phyloP scores from a whole-genome alignment of 495 filamentous ascomycete species.

The Talaromyces adpressus region DNA sequence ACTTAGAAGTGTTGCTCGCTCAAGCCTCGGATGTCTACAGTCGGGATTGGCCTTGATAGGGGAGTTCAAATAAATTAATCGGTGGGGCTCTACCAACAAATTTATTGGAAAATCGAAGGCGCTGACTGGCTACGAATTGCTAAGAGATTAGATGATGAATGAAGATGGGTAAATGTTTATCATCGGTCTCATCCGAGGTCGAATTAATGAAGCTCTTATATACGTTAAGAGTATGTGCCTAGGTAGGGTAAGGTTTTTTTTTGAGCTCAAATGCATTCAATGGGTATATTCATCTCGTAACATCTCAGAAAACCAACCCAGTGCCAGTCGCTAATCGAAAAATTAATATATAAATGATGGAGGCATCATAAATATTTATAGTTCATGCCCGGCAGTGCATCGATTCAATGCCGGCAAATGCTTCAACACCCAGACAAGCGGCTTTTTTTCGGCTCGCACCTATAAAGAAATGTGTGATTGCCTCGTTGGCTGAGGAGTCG shows the following conservation, averaged over 20 bases:
- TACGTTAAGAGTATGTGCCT: neutral
- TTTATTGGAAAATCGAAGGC: neutral
- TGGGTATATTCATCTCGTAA: neutral
- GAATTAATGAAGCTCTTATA: too few relatives aligned
- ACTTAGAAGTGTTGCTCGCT: neutral
- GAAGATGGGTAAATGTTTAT: neutral
- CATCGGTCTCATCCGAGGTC: too few relatives aligned
- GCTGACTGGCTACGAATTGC: too few relatives aligned
- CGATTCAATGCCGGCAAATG: neutral
- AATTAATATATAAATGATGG: neutral
- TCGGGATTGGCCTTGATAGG: neutral
- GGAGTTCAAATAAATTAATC: neutral
- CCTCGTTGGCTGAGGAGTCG: neutral
- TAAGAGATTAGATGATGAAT: neutral
- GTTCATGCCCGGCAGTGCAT: neutral
- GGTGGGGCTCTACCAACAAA: neutral
- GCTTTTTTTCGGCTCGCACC: neutral
- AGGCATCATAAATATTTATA: neutral
- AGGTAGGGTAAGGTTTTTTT: neutral
- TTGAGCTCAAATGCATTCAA: neutral
- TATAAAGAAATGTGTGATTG: neutral
- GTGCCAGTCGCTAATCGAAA: neutral
- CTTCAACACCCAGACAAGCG: too few relatives aligned
- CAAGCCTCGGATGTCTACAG: neutral
- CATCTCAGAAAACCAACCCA: neutral